Conservation (phyloP, 352 stramenopile species). For the Phytophthora parvispora region DNA sequence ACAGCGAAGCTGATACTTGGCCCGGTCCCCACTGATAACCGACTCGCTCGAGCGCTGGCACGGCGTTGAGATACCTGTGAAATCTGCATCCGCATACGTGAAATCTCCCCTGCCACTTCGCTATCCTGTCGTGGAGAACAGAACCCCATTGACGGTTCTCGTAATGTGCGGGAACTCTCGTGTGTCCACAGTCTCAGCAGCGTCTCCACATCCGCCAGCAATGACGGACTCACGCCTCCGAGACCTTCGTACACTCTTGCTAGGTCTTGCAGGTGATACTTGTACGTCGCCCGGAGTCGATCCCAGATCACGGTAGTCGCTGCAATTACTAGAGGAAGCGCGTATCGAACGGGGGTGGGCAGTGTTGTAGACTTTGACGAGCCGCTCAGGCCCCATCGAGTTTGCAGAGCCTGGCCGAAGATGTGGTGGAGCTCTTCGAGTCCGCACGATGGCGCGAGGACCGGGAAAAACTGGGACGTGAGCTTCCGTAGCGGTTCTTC, state of each 20-base stretch:
- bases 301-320: conserved; percentile 68
- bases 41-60: conserved; percentile 38
- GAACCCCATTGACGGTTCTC: conserved; percentile 29
- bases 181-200: conserved; percentile 63
- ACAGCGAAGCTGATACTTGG: conserved; percentile 8
- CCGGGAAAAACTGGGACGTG: conserved; percentile 40
- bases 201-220: conserved; percentile 52
- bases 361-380: conserved; percentile 15
- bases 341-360: conserved; percentile 17
- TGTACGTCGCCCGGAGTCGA: conserved; percentile 31
- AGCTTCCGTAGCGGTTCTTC: conserved; percentile 30
- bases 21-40: conserved; percentile 11
- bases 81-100: conserved; percentile 20
- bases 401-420: conserved; percentile 31
- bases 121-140: conserved; percentile 11
- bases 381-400: conserved; percentile 6
- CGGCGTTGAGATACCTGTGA: conserved; percentile 28
- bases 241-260: conserved; percentile 60
- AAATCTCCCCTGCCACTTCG: conserved; percentile 18
- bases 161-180: conserved; percentile 51
- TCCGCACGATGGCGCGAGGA: conserved; percentile 30
- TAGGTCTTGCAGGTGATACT: conserved; percentile 63
- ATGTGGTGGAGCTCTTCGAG: conserved; percentile 45
- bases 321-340: conserved; percentile 41
- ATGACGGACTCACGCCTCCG: conserved; percentile 40